Evolutionary conservation across 768 basidiomycete species (phyloP).

Genomic region (Leccinum uliginosum): DNA sequence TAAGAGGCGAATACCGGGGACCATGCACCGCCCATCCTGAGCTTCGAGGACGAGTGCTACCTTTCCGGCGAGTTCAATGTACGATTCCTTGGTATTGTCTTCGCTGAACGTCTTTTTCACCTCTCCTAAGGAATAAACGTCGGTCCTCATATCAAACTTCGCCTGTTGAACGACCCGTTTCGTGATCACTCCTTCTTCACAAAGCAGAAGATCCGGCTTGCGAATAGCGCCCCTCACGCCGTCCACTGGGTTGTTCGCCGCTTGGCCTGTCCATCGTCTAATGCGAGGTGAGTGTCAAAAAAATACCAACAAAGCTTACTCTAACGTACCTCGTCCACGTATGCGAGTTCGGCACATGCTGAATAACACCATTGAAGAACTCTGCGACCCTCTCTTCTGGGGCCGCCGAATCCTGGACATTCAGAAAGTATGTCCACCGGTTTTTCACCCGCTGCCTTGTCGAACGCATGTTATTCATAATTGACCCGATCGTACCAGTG

Average conservation of each 20-base stretch:
- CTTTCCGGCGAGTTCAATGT: no score
- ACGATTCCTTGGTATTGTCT: no score
- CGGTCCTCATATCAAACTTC: no score
- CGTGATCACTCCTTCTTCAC: neutral
- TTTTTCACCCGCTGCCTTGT: neutral
- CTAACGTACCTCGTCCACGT: neutral
- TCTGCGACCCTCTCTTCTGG: neutral
- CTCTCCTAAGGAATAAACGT: no score
- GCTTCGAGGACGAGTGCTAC: no score
- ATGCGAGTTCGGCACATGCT: neutral
- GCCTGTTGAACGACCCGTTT: neutral
- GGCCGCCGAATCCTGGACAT: neutral
- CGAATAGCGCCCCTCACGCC: neutral
- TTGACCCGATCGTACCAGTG: neutral
- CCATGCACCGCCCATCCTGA: neutral
- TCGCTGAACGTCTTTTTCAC: no score
- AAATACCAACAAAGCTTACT: neutral
- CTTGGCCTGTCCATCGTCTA: neutral
- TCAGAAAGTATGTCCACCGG: neutral
- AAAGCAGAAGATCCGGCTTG: neutral
- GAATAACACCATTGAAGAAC: neutral
- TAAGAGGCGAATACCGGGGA: neutral
- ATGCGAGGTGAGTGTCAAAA: neutral
- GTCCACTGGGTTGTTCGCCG: neutral
- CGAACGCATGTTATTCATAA: neutral